Evolutionary conservation across 2,329 filamentous ascomycete genomes (phyloP).

Genomic region (Drechslera avenae): DNA sequence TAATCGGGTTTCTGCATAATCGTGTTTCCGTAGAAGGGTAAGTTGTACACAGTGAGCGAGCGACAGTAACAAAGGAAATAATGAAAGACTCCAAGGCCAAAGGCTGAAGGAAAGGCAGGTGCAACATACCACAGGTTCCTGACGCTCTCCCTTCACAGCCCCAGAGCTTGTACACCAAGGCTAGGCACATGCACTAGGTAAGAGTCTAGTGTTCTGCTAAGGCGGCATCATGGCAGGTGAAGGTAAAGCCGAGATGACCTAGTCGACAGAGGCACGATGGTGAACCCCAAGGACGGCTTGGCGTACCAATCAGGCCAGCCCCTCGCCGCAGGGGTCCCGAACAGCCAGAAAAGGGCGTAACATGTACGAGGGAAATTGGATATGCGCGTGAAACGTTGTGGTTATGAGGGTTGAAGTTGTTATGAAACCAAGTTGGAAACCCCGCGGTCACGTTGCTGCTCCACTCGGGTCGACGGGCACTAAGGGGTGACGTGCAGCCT

Average conservation of each 20-base stretch:
- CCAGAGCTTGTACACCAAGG: not conserved
- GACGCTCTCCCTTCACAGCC: not conserved
- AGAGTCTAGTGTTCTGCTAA: conserved; percentile 6
- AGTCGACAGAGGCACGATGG: conserved; percentile 4
- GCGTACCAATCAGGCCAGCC: not conserved
- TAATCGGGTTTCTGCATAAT: not conserved
- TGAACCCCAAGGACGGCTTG: not conserved
- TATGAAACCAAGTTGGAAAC: too few relatives aligned
- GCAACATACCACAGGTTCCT: conserved; percentile 3
- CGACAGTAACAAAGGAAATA: not conserved
- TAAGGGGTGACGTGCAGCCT: too few relatives aligned
- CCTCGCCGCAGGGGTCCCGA: not conserved
- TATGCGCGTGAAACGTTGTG: not conserved
- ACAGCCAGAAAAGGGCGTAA: not conserved
- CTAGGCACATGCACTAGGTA: conserved; percentile 3
- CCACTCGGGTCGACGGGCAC: not conserved
- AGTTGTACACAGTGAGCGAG: not conserved
- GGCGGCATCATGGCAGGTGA: conserved; percentile 1
- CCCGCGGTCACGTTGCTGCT: not conserved
- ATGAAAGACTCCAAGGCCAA: not conserved
- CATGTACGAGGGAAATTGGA: not conserved
- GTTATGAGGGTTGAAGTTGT: not conserved
- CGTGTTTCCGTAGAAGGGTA: not conserved
- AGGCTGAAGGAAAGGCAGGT: not conserved
- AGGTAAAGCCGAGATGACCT: conserved; percentile 5